phyloP scores from a whole-genome alignment of 352 stramenopile genomes.

The Blastocystis sp. region DNA sequence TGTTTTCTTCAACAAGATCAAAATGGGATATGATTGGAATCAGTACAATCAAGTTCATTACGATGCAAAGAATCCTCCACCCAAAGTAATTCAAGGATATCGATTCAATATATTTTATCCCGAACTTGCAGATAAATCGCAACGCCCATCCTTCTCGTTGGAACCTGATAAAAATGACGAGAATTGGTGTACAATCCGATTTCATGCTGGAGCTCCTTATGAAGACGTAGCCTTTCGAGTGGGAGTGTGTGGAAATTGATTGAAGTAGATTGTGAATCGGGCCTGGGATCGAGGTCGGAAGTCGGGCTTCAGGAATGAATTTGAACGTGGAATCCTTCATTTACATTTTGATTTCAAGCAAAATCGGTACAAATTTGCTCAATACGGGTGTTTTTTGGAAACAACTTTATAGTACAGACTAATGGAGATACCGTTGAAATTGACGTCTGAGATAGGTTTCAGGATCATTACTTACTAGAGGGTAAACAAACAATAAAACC shows the following conservation, averaged over 20 bases:
- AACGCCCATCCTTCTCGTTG: conserved; percentile 89
- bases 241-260: background rate
- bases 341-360: conserved; percentile 98
- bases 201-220: conserved; percentile 93
- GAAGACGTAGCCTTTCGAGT: conserved; percentile 95
- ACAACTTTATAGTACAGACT: conserved; percentile 24
- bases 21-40: conserved; percentile 99
- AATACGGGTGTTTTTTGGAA: background rate
- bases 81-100: conserved; percentile 99
- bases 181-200: conserved; percentile 96
- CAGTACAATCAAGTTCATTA: conserved; percentile 99
- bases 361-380: conserved; percentile 39
- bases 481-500: background rate
- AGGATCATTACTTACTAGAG: conserved; percentile 52
- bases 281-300: conserved; percentile 97
- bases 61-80: conserved; percentile 96
- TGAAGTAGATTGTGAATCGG: conserved; percentile 89
- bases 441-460: conserved; percentile 57
- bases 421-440: conserved; percentile 14
- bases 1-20: conserved; percentile 97
- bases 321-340: conserved; percentile 94
- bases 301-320: conserved; percentile 93
- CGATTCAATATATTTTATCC: conserved; percentile 99
- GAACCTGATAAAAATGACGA: conserved; percentile 84
- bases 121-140: conserved; percentile 93